Percentiles rank a stretch among this genome's conserved stretches.
Evolutionary conservation across 129 eudicot species (phyloP).

Genomic region (Tagetes patula): DNA sequence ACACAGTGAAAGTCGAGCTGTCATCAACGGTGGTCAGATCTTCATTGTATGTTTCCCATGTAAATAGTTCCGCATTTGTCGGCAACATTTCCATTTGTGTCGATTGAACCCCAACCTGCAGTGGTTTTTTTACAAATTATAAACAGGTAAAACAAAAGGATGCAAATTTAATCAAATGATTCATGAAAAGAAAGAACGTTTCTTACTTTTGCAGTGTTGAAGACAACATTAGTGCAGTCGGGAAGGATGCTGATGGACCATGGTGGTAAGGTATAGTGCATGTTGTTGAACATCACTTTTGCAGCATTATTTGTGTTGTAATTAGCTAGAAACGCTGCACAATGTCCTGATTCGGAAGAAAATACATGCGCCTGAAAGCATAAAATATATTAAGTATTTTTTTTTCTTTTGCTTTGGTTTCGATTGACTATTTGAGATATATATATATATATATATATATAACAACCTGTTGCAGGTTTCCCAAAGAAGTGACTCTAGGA

Average conservation of each 20-base stretch:
- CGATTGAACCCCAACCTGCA: constrained; percentile 58
- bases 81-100: constrained; percentile 57
- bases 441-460: neutral
- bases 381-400: neutral
- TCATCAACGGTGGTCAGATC: constrained; percentile 45
- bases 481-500: constrained; percentile 45
- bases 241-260: constrained; percentile 62
- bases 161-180: neutral
- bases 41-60: constrained; percentile 58
- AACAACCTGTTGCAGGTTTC: constrained; percentile 48
- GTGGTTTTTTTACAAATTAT: neutral
- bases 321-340: constrained; percentile 56
- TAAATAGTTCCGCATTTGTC: constrained; percentile 36
- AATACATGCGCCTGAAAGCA: constrained; percentile 47
- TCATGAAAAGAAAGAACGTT: neutral
- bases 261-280: constrained; percentile 57
- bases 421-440: neutral
- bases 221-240: constrained; percentile 47
- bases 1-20: constrained; percentile 46
- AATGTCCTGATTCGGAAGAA: constrained; percentile 40
- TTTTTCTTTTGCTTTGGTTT: neutral
- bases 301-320: constrained; percentile 41
- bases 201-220: constrained; percentile 49
- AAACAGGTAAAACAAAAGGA: neutral
- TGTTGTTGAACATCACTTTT: constrained; percentile 50